A percentile compares a stretch with the other conserved stretches of the same genome.
These are phyloP conservation scores for Pleomassaria siparia DNA, from an alignment of 2,329 filamentous ascomycete genomes.

Conservation along the genomic window DNA sequence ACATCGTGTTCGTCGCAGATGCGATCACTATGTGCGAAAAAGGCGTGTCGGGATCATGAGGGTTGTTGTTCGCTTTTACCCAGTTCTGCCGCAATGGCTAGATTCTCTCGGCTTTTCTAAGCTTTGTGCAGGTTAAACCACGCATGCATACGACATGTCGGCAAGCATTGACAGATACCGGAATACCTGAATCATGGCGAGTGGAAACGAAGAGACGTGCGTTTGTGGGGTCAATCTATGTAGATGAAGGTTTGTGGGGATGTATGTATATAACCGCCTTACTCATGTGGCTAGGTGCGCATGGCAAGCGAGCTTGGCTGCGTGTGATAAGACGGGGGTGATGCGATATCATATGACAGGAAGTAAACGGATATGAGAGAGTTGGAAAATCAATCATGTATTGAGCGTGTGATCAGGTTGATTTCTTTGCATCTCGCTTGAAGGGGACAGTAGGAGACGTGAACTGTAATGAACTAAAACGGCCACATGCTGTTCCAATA, in stretches of 20 bases:
- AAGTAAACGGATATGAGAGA: background rate
- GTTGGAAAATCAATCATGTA: conserved; percentile 9
- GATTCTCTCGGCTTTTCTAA: conserved; percentile 14
- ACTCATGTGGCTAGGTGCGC: conserved; percentile 6
- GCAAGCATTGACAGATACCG: conserved; percentile 8
- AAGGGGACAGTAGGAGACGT: too few relatives aligned
- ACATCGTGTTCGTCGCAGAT: too few relatives aligned
- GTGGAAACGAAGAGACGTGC: conserved; percentile 16
- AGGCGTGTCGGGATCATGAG: conserved; percentile 5
- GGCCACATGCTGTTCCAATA: conserved; percentile 2
- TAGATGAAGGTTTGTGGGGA: conserved; percentile 16
- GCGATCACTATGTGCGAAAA: too few relatives aligned
- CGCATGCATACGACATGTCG: conserved; percentile 10
- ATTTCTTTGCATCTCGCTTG: background rate
- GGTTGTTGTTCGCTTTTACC: conserved; percentile 15
- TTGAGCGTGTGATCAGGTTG: conserved; percentile 7
- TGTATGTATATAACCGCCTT: conserved; percentile 10
- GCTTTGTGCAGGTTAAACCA: background rate
- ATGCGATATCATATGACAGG: conserved; percentile 2
- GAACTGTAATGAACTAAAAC: conserved; percentile 3
- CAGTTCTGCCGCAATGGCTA: conserved; percentile 20
- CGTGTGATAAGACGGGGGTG: background rate
- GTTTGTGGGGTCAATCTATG: conserved; percentile 17
- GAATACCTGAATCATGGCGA: conserved; percentile 2
- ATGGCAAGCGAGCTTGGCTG: conserved; percentile 4